Percentiles rank a stretch among this genome's conserved stretches.
phyloP scores from a whole-genome alignment of 1,284 basidiomycete species.

The Cronartium quercuum region DNA sequence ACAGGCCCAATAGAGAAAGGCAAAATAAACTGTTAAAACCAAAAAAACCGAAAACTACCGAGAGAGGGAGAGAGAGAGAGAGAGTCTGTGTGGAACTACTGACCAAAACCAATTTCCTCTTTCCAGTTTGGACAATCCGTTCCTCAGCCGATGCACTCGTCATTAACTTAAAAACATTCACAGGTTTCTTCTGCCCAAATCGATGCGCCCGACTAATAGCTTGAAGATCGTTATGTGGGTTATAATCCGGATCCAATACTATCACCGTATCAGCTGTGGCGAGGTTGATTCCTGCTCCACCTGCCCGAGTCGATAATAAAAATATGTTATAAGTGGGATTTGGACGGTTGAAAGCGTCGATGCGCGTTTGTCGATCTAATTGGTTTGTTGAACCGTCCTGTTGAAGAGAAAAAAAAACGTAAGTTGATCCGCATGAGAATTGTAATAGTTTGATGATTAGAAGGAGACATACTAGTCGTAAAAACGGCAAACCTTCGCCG shows the following conservation, averaged over 20 bases:
- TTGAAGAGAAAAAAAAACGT: background rate
- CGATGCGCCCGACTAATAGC: conserved; percentile 51
- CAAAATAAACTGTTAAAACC: background rate
- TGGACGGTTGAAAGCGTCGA: conserved; percentile 37
- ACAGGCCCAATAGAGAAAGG: too few relatives aligned
- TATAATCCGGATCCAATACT: conserved; percentile 87
- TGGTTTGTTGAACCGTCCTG: conserved; percentile 33
- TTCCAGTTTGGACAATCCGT: conserved; percentile 47
- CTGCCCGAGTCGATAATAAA: conserved; percentile 48
- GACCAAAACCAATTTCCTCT: conserved; percentile 46
- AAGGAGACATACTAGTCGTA: conserved; percentile 29
- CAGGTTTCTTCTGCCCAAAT: conserved; percentile 50
- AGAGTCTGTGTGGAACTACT: background rate
- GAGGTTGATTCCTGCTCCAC: conserved; percentile 52
- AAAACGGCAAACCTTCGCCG: conserved; percentile 22
- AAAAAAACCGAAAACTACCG: too few relatives aligned
- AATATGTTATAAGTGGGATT: conserved; percentile 31
- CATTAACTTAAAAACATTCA: conserved; percentile 51
- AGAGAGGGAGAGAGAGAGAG: background rate
- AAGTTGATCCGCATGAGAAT: background rate
- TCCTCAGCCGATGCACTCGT: conserved; percentile 50
- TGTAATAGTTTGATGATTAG: background rate
- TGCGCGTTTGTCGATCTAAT: conserved; percentile 38
- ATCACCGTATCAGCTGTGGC: conserved; percentile 77
- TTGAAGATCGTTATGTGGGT: conserved; percentile 69